Evolutionary conservation across 1,284 basidiomycete genomes (phyloP).

Genomic region (Cryptococcus maquisensis): DNA sequence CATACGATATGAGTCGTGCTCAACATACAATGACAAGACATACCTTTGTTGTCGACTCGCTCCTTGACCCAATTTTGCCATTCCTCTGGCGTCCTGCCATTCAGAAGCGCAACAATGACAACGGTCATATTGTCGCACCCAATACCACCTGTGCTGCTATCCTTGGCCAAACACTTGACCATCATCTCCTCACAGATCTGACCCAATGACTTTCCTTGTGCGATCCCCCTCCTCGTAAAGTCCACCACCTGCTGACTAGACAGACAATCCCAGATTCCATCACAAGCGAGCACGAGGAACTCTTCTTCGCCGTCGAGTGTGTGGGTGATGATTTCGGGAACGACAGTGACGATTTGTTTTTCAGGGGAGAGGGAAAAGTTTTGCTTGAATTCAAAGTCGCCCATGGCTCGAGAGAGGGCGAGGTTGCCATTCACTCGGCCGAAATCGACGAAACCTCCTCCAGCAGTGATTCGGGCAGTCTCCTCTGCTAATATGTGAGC

Average conservation of each 20-base stretch:
- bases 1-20: conserved; percentile 44
- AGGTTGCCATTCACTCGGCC: conserved; percentile 98
- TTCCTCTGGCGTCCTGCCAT: conserved; percentile 80
- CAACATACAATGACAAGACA: conserved; percentile 25
- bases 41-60: conserved; percentile 67
- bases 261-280: conserved; percentile 98
- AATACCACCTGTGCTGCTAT: conserved; percentile 87
- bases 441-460: conserved; percentile 97
- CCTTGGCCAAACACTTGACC: conserved; percentile 89
- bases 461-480: conserved; percentile 77
- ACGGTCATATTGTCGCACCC: conserved; percentile 99
- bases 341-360: conserved; percentile 89
- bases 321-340: conserved; percentile 87
- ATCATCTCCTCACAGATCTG: conserved; percentile 89
- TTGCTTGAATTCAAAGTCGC: conserved; percentile 99
- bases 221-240: conserved; percentile 76
- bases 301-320: conserved; percentile 84
- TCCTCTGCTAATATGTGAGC: conserved; percentile 57
- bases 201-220: conserved; percentile 70
- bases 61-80: conserved; percentile 91
- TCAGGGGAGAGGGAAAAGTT: conserved; percentile 76
- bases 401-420: conserved; percentile 88
- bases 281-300: conserved; percentile 92
- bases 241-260: conserved; percentile 90
- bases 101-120: conserved; percentile 80